Base-by-base conservation (phyloP, 2,329 filamentous ascomycete species). In the Xylogone sp. region DNA sequence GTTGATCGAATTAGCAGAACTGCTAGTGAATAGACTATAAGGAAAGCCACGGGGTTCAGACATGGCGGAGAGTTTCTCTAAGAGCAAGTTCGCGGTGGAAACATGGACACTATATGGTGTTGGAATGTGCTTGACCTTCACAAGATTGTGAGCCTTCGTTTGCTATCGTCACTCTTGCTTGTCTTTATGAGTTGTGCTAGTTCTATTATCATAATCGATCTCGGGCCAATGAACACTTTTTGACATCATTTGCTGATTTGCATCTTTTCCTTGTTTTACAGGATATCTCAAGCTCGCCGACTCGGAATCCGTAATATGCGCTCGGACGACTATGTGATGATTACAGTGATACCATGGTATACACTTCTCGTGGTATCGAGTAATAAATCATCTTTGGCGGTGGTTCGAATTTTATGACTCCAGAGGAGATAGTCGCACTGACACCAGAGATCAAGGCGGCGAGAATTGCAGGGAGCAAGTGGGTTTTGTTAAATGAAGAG, bases 401-500 rank as follows among this genome's bases (percentile, higher is more conserved):
- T 43, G 75, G 75, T 1, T 76, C 73, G 10, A 77, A 77, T 56
- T 63, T 76, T 48, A 71, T 77, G 68, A 67, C 66, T 3, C 56
- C 63, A 0, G 70, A 75, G 29, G 71, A 76, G 45, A 62, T 61
- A 1, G 54, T 56, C 5, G 61, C 64, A 8, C 54, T 77, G 45
- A 76, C 74, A 0, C 69, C 71, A 2, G 44, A 57, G 4, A 68
- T 59, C 22, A 65, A 62, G 20, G 61, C 56, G 2, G 64, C 70
- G 24, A 65, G 75, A 46, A 63, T 69, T 1, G 59, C 57, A 21
- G 75, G 75, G 13, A 74, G 73, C 56, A 77, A 77, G 68, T 76
- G 74, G 71, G 75, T 78, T 2, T 73, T 75, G 49, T 69, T 76
- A 21, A 73, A 71, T 2, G 75, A 77, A 45, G 64, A 75, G 59